A percentile compares a stretch with the other conserved stretches of the same genome.
phyloP scores from a whole-genome alignment of 1,139 yeast genomes.

The Schizosaccharomyces versatilis region DNA sequence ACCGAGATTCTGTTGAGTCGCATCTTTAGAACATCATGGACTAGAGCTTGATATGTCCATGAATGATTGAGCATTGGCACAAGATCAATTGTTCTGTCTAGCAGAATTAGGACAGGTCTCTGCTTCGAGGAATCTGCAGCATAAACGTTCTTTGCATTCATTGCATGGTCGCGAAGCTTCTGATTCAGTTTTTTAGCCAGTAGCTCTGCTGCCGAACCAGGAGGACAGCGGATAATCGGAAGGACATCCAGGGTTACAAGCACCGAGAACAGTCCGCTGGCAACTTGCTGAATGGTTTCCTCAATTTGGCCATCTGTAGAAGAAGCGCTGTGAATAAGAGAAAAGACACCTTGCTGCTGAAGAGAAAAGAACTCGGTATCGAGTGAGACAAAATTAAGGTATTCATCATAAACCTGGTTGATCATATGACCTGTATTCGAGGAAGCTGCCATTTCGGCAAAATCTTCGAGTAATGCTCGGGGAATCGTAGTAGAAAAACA shows the following conservation, averaged over 20 bases:
- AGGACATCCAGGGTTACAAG: conserved; percentile 47
- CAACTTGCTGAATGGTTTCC: conserved; percentile 40
- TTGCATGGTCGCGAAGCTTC: conserved; percentile 60
- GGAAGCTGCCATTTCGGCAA: conserved; percentile 58
- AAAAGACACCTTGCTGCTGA: conserved; percentile 44
- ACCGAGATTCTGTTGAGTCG: conserved; percentile 60
- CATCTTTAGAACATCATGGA: conserved; percentile 70
- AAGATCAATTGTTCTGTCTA: conserved; percentile 76
- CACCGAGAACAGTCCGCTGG: conserved; percentile 59
- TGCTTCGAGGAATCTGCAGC: conserved; percentile 19
- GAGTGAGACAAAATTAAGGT: conserved; percentile 71
- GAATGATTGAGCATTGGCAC: conserved; percentile 90
- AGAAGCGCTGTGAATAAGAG: conserved; percentile 43
- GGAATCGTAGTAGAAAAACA: conserved; percentile 67
- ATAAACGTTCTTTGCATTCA: conserved; percentile 31
- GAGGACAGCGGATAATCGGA: conserved; percentile 77
- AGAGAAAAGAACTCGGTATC: conserved; percentile 78
- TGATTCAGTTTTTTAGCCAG: conserved; percentile 72
- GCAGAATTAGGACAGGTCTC: conserved; percentile 54
- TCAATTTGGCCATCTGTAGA: conserved; percentile 60
- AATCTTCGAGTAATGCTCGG: conserved; percentile 62
- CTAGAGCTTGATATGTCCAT: conserved; percentile 94
- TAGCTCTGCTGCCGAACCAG: conserved; percentile 88
- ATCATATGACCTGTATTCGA: conserved; percentile 36
- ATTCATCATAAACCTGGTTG: conserved; percentile 81